A percentile compares a stretch with the other conserved stretches of the same genome.
phyloP scores from a whole-genome alignment of 2,329 filamentous ascomycete species.

The Aureobasidium sp. region DNA sequence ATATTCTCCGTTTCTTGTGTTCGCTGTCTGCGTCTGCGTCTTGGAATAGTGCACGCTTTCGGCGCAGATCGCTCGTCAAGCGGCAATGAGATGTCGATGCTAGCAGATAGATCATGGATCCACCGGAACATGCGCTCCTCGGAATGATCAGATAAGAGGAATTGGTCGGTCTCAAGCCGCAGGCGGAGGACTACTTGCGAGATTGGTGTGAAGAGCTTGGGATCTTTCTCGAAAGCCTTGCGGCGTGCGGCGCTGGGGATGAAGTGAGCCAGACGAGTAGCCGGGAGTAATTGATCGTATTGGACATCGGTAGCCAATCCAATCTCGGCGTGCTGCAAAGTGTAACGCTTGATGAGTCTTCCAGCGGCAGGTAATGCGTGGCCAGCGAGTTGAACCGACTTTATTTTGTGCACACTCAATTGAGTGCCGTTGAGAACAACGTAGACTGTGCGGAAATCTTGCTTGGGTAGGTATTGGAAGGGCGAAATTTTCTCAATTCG shows the following conservation, averaged over 20 bases:
- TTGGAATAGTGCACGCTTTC: conserved; percentile 41
- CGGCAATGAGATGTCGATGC: conserved; percentile 62
- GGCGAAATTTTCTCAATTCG: conserved; percentile 30
- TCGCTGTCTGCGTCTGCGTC: conserved; percentile 30
- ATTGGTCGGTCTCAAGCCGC: conserved; percentile 66
- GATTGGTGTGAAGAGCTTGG: conserved; percentile 39
- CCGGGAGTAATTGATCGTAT: conserved; percentile 45
- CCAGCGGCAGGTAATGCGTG: conserved; percentile 38
- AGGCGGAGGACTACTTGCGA: conserved; percentile 61
- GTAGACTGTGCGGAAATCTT: conserved; percentile 42
- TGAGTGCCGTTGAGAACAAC: conserved; percentile 62
- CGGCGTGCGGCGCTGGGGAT: conserved; percentile 34
- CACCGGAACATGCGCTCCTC: conserved; percentile 61
- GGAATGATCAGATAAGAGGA: conserved; percentile 60
- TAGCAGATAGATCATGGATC: conserved; percentile 63
- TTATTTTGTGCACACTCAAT: conserved; percentile 58
- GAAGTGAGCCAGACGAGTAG: conserved; percentile 40
- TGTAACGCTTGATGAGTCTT: conserved; percentile 59
- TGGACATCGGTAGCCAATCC: conserved; percentile 67
- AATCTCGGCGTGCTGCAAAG: conserved; percentile 66
- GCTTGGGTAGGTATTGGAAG: conserved; percentile 24
- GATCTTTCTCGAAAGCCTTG: conserved; percentile 40
- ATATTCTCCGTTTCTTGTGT: conserved; percentile 28
- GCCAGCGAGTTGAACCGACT: conserved; percentile 36
- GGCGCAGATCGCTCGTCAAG: conserved; percentile 58